phyloP scores from a whole-genome alignment of 176 grass and related monocot genomes.

The Paspalum notatum region DNA sequence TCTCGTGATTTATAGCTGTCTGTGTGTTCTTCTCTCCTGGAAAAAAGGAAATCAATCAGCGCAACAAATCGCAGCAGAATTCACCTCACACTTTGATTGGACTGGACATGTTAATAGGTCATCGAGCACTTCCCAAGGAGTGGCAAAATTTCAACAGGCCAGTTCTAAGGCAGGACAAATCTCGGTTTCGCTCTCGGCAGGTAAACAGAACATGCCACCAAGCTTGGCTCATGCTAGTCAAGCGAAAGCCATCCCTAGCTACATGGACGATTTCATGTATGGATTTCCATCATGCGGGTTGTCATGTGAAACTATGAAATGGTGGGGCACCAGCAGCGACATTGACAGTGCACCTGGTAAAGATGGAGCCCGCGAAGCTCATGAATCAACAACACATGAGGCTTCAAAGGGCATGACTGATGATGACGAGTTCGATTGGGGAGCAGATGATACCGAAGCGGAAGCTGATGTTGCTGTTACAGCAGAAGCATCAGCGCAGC shows the following conservation, averaged over 20 bases:
- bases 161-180: conserved; percentile 43
- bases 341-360: conserved; percentile 39
- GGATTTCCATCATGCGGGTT: conserved; percentile 78
- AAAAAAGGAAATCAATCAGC: not conserved
- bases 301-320: conserved; percentile 65
- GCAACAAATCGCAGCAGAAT: not conserved
- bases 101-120: conserved; percentile 39
- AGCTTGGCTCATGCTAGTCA: conserved; percentile 56
- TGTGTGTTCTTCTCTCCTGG: conserved; percentile 3
- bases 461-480: conserved; percentile 25
- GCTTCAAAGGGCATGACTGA: conserved; percentile 48
- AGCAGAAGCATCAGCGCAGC: conserved; percentile 47
- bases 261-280: conserved; percentile 90
- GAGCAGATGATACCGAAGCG: conserved; percentile 49
- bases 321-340: conserved; percentile 65
- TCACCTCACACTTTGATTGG: conserved; percentile 34
- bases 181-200: conserved; percentile 28
- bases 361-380: conserved; percentile 38
- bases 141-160: conserved; percentile 47
- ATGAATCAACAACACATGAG: conserved; percentile 49
- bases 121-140: conserved; percentile 44
- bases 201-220: conserved; percentile 38
- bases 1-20: conserved; percentile 19
- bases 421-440: conserved; percentile 65
- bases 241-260: conserved; percentile 72